phyloP scores from a whole-genome alignment of 2,329 filamentous ascomycete genomes.

The Pyrenochaeta sp. region DNA sequence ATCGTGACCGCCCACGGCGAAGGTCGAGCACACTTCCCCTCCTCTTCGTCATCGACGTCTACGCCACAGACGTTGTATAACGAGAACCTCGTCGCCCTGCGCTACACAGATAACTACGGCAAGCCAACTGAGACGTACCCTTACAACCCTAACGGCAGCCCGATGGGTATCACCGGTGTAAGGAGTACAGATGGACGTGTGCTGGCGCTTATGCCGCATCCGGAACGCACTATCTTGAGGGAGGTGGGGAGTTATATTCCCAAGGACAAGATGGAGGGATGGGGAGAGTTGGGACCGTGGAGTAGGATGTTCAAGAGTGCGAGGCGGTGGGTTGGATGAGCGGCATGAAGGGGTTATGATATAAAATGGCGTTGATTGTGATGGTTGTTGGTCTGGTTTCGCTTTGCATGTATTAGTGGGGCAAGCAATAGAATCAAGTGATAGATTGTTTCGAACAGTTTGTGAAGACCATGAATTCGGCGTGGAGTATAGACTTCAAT shows the following conservation, averaged over 20 bases:
- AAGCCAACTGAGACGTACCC: constrained; percentile 83
- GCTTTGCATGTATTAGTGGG: neutral
- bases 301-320: constrained; percentile 86
- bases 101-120: constrained; percentile 85
- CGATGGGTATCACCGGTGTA: constrained; percentile 81
- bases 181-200: constrained; percentile 80
- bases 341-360: neutral
- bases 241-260: constrained; percentile 81
- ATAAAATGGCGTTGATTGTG: neutral
- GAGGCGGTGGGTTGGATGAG: constrained; percentile 82
- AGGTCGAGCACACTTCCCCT: constrained; percentile 72
- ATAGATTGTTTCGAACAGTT: neutral
- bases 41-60: constrained; percentile 49
- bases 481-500: no score
- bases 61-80: constrained; percentile 64
- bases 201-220: constrained; percentile 91
- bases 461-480: neutral
- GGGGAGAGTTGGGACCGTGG: constrained; percentile 88
- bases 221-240: constrained; percentile 85
- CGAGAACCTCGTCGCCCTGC: constrained; percentile 75
- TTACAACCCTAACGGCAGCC: constrained; percentile 87
- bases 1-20: constrained; percentile 93
- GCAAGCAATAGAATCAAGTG: neutral
- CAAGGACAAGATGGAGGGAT: constrained; percentile 66
- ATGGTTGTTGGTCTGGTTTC: neutral